Conservation (phyloP, 345 rosid genomes). For the Eucalyptus rudis region DNA sequence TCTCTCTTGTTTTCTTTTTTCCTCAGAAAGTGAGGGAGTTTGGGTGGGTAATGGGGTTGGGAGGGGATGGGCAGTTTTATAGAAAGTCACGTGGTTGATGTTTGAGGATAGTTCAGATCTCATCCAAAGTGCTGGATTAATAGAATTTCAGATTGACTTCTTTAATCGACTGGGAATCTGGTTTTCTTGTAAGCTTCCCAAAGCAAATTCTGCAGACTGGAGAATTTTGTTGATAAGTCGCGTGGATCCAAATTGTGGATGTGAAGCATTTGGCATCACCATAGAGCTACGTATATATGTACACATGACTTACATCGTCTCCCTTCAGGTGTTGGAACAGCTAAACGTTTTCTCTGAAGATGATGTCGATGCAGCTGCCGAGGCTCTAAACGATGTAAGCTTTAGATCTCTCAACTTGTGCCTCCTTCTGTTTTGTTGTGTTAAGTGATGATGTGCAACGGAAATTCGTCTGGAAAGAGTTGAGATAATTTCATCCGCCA, state of each 20-base stretch:
- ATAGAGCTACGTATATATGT: no score
- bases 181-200: not conserved
- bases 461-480: not conserved
- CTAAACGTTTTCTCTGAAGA: conserved; percentile 47
- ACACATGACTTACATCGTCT: no score
- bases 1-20: not conserved
- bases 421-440: not conserved
- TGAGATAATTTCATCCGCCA: not conserved
- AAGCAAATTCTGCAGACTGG: not conserved
- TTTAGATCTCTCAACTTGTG: not conserved
- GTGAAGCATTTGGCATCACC: no score
- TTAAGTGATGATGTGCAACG: not conserved
- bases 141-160: not conserved
- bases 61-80: not conserved
- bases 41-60: not conserved
- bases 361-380: conserved; percentile 62
- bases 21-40: not conserved
- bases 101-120: not conserved
- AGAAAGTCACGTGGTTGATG: not conserved
- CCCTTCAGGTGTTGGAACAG: no score
- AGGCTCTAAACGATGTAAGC: conserved; percentile 82
- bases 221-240: not conserved
- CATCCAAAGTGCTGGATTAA: not conserved
- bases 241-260: not conserved
- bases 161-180: not conserved